Evolutionary conservation across 768 basidiomycete genomes (phyloP).

Genomic region (Dioszegia crocea): DNA sequence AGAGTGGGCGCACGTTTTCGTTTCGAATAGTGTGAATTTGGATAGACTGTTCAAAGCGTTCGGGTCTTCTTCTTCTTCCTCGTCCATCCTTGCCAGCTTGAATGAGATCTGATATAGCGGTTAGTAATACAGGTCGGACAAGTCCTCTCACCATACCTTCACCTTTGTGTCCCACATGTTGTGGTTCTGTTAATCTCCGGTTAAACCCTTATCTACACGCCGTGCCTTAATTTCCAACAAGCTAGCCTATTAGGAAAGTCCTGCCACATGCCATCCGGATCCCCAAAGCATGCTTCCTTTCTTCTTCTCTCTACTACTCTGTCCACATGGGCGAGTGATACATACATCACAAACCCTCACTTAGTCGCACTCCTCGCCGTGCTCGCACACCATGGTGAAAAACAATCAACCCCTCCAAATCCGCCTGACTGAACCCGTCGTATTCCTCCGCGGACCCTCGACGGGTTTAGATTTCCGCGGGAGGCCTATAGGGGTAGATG

Average conservation of each 20-base stretch:
- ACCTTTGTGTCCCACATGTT: too few species aligned
- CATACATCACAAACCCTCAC: too few species aligned
- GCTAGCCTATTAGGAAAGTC: too few species aligned
- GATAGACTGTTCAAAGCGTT: conserved; percentile 28
- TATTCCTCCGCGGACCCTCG: conserved; percentile 59
- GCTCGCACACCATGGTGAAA: conserved; percentile 42
- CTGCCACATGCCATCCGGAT: too few species aligned
- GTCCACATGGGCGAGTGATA: too few species aligned
- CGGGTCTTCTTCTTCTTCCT: conserved; percentile 21
- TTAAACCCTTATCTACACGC: background rate
- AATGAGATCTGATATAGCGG: too few species aligned
- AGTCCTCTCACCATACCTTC: too few species aligned
- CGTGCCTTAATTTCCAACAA: too few species aligned
- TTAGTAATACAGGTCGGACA: too few species aligned
- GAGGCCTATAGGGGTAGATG: conserved; percentile 35
- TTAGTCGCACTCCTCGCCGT: too few species aligned
- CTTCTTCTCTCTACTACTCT: too few species aligned
- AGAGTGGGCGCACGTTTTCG: conserved; percentile 54
- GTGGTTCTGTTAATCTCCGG: background rate
- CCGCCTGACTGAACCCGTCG: conserved; percentile 67
- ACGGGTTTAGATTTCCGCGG: conserved; percentile 50
- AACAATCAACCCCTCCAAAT: conserved; percentile 51
- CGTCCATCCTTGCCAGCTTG: conserved; percentile 1
- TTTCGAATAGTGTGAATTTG: conserved; percentile 75
- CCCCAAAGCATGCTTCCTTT: too few species aligned